Evolutionary conservation across 306 rosid species (phyloP).

Genomic region (Cyclanthera cordifolia): DNA sequence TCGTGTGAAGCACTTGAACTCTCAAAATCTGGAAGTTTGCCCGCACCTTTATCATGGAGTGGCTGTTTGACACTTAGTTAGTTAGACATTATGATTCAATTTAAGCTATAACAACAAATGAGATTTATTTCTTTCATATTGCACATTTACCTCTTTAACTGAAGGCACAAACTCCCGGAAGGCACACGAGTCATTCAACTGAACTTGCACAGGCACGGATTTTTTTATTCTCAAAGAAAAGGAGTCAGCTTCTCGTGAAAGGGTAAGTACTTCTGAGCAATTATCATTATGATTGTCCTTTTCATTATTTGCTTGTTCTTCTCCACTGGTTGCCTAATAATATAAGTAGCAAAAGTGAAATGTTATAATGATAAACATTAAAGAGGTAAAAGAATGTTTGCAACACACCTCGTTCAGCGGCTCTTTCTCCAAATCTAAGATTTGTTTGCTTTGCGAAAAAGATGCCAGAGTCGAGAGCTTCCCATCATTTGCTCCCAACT

Average conservation of each 20-base stretch:
- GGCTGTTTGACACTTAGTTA: slow-evolving; percentile 29
- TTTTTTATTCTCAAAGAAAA: slow-evolving; percentile 45
- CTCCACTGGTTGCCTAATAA: slow-evolving; percentile 39
- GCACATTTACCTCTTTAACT: slow-evolving; percentile 30
- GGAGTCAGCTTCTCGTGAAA: slow-evolving; percentile 50
- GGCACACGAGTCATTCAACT: slow-evolving; percentile 27
- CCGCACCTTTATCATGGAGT: slow-evolving; percentile 31
- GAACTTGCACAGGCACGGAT: slow-evolving; percentile 26
- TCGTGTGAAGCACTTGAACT: slow-evolving; percentile 27
- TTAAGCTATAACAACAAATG: slow-evolving; percentile 31
- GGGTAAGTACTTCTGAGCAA: slow-evolving; percentile 35
- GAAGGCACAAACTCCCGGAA: slow-evolving; percentile 57
- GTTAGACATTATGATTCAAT: slow-evolving; percentile 30
- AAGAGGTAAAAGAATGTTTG: slow-evolving; percentile 17
- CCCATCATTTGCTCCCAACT: slow-evolving; percentile 54
- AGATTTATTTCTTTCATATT: slow-evolving; percentile 38
- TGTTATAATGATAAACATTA: slow-evolving; percentile 4
- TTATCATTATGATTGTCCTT: slow-evolving; percentile 42
- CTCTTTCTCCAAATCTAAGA: slow-evolving; percentile 59
- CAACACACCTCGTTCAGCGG: slow-evolving; percentile 51
- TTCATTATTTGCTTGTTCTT: slow-evolving; percentile 29
- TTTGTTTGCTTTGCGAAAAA: slow-evolving; percentile 37
- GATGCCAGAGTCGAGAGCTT: slow-evolving; percentile 37
- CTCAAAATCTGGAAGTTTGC: slow-evolving; percentile 35
- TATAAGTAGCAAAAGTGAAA: slow-evolving; percentile 12